Percentiles rank a stretch among this genome's conserved stretches.
Evolutionary conservation across 768 basidiomycete genomes (phyloP).

Genomic region (Mycena olivaceomarginata): DNA sequence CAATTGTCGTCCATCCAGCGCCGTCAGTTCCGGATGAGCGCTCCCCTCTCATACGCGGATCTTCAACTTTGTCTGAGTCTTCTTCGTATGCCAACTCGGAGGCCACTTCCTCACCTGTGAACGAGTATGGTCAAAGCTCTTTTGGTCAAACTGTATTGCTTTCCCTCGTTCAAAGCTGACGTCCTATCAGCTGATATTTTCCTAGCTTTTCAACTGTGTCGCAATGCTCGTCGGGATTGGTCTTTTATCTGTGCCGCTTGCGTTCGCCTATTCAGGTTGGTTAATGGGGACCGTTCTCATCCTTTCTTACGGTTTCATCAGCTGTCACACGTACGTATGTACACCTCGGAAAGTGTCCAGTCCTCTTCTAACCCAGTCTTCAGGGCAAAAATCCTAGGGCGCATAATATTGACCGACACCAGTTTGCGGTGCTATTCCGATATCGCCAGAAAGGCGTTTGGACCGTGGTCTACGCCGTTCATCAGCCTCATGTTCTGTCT

Average conservation of each 20-base stretch:
- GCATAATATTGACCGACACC: slow-evolving; percentile 82
- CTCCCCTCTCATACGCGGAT: slow-evolving; percentile 17
- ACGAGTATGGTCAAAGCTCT: slow-evolving; percentile 75
- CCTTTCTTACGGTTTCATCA: slow-evolving; percentile 84
- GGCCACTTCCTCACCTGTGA: slow-evolving; percentile 51
- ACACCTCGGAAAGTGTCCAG: not conserved
- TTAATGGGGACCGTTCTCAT: slow-evolving; percentile 84
- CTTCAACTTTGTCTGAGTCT: not conserved
- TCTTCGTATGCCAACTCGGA: not conserved
- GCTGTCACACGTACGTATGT: slow-evolving; percentile 89
- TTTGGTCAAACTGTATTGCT: slow-evolving; percentile 80
- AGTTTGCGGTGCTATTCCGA: slow-evolving; percentile 90
- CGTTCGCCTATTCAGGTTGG: slow-evolving; percentile 96
- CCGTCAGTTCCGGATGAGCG: slow-evolving; percentile 5
- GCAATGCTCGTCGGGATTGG: slow-evolving; percentile 93
- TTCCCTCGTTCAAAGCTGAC: not conserved
- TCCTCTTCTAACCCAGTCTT: slow-evolving; percentile 23
- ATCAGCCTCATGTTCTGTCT: slow-evolving; percentile 89
- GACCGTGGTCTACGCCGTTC: slow-evolving; percentile 77
- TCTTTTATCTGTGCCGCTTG: slow-evolving; percentile 92
- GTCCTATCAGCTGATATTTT: slow-evolving; percentile 6
- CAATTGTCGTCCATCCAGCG: not conserved
- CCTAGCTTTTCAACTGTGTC: slow-evolving; percentile 90
- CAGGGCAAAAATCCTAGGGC: slow-evolving; percentile 92
- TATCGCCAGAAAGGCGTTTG: slow-evolving; percentile 93